Conservation (phyloP, 2,329 filamentous ascomycete genomes). For the Rhynchosporium agropyri region DNA sequence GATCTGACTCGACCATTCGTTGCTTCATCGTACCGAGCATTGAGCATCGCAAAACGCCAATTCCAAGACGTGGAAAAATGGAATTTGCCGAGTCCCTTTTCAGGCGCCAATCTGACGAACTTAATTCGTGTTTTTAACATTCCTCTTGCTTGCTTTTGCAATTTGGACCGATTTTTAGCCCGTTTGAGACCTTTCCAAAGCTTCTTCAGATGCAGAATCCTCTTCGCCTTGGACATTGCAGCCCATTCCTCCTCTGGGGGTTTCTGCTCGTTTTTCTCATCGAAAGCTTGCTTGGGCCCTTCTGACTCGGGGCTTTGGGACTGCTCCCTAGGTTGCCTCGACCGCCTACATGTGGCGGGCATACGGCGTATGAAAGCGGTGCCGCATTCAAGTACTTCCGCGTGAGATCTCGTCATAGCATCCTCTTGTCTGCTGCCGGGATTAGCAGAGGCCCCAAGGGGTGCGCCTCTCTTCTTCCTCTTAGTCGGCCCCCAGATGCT, state of each 20-base stretch:
- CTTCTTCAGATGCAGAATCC: not conserved
- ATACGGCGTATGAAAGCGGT: too few species aligned
- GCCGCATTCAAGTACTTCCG: not conserved
- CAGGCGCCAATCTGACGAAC: conserved; percentile 16
- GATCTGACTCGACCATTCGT: not conserved
- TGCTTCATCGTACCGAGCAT: conserved; percentile 17
- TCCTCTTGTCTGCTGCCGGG: not conserved
- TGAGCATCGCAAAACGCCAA: conserved; percentile 25
- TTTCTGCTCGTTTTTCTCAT: not conserved
- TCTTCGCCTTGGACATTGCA: not conserved
- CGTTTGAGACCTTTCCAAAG: conserved; percentile 4
- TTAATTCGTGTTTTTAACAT: conserved; percentile 1
- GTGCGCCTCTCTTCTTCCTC: not conserved
- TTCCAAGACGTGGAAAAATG: conserved; percentile 19
- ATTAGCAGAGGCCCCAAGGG: not conserved
- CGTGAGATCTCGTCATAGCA: not conserved
- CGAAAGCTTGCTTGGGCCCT: not conserved
- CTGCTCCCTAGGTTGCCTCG: too few species aligned
- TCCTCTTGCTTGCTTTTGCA: not conserved
- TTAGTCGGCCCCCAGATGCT: conserved; percentile 22
- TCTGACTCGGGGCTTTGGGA: not conserved
- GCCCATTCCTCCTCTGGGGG: not conserved
- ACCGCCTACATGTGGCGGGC: too few species aligned
- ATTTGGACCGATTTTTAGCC: not conserved
- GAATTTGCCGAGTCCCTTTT: conserved; percentile 2